A percentile compares a stretch with the other conserved stretches of the same genome.
Evolutionary conservation across 1,284 basidiomycete genomes (phyloP).

Genomic region (Melampsora abietis-canadensis): DNA sequence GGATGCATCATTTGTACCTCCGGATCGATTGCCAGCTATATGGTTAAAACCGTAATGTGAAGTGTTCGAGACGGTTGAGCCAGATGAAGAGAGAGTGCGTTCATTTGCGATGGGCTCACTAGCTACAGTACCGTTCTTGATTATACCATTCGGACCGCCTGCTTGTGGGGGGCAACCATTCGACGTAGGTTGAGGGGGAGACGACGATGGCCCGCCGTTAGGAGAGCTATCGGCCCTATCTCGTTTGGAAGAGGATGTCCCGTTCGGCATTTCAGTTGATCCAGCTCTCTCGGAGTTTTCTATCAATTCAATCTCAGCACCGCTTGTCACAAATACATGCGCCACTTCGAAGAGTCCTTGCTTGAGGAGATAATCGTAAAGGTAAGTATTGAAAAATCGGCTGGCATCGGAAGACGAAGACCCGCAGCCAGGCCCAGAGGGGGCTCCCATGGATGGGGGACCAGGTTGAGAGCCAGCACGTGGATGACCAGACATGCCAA

Average conservation of each 20-base stretch:
- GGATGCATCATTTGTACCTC: slow-evolving; percentile 11
- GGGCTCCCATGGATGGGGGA: background rate
- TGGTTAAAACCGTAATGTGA: slow-evolving; percentile 40
- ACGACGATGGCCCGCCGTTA: background rate
- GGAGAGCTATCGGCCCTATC: slow-evolving; percentile 26
- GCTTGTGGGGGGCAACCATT: slow-evolving; percentile 12
- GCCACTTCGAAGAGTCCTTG: slow-evolving; percentile 41
- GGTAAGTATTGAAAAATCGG: slow-evolving; percentile 40
- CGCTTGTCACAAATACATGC: slow-evolving; percentile 25
- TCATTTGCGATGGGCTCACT: slow-evolving; percentile 41
- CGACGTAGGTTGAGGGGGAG: slow-evolving; percentile 21
- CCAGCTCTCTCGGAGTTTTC: slow-evolving; percentile 4
- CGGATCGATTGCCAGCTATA: slow-evolving; percentile 27
- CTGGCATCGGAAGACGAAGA: background rate
- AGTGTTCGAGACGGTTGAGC: slow-evolving; percentile 40
- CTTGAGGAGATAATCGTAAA: slow-evolving; percentile 41
- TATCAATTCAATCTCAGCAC: slow-evolving; percentile 29
- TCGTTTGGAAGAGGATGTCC: slow-evolving; percentile 8
- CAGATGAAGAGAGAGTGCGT: slow-evolving; percentile 41
- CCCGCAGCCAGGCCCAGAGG: background rate
- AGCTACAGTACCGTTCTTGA: slow-evolving; percentile 32
- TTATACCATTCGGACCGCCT: background rate
- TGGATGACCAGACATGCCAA: background rate
- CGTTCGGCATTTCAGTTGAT: slow-evolving; percentile 1
- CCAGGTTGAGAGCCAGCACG: background rate